phyloP scores from a whole-genome alignment of 768 basidiomycete species.

The Phanerochaete carnosa region DNA sequence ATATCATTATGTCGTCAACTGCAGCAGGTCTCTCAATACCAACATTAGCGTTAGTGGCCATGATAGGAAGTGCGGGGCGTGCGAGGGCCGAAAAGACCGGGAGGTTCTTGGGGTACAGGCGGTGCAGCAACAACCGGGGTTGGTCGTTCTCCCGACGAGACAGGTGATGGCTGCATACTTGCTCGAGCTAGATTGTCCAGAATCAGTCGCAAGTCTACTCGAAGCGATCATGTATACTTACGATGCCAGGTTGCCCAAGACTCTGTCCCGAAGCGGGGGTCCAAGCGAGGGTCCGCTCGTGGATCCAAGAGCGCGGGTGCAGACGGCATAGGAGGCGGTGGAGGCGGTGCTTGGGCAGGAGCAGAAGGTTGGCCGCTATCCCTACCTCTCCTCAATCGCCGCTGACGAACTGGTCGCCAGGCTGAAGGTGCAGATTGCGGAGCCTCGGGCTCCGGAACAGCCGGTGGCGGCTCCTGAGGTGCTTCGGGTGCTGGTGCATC shows the following conservation, averaged over 20 bases:
- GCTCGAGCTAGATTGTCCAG: slow-evolving; percentile 35
- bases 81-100: slow-evolving; percentile 77
- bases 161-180: slow-evolving; percentile 48
- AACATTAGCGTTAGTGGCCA: not conserved
- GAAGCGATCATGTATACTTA: slow-evolving; percentile 18
- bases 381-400: slow-evolving; percentile 4
- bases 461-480: slow-evolving; percentile 41
- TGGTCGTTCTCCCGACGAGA: slow-evolving; percentile 35
- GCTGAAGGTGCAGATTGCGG: slow-evolving; percentile 47
- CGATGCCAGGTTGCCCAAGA: slow-evolving; percentile 45
- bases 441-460: slow-evolving; percentile 33
- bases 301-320: slow-evolving; percentile 16
- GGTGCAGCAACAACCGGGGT: slow-evolving; percentile 35
- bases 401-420: slow-evolving; percentile 45
- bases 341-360: slow-evolving; percentile 13
- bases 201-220: not conserved
- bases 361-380: slow-evolving; percentile 17
- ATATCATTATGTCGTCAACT: not conserved
- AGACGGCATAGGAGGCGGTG: slow-evolving; percentile 14
- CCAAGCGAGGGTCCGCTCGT: slow-evolving; percentile 5
- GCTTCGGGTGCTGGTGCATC: slow-evolving; percentile 32
- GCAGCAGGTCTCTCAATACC: not conserved
- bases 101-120: slow-evolving; percentile 50
- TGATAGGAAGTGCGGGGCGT: slow-evolving; percentile 45
- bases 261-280: not conserved